Base-by-base conservation (phyloP, 257 asterid genomes). In the Leptodermis oblonga region DNA sequence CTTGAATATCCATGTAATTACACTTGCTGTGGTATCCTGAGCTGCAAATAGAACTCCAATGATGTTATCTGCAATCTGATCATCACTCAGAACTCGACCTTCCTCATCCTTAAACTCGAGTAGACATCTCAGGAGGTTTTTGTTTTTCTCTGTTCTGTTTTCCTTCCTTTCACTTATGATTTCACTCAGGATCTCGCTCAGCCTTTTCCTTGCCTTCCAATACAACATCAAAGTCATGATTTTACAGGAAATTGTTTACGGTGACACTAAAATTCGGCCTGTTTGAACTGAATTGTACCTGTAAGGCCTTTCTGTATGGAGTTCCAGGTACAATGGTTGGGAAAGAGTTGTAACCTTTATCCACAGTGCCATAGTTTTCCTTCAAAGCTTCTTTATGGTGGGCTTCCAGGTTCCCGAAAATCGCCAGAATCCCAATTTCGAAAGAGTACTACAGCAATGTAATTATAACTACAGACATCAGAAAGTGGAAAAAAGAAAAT, bases 31-130 rank as follows among this genome's bases (percentile, higher is more conserved):
- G 0, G 98, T 92, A 62, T 92, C 96, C 68, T 89, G 94, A 1
- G 98, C 98, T 0, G 98, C 98, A 37, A 92, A 92, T 20, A 92
- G 85, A 14, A 86, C 92, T 64, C 98, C 98, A 18, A 89, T 92
- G 34, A 92, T 82, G 77, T 92, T 92, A 60, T 92, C 98, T 3
- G 88, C 88, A 23, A 90, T 86, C 64, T 88, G 90, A 37, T 87
- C 93, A 18, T 85, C 92, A 12, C 76, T 81, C 34, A 92, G 82
- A 30, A 42, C 46, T 70, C 59, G 72, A 8, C 85, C 86, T 0
- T 80, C 81, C 0, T 81, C 88, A 68, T 82, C 85, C 69, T 75
- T 83, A 5, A 71, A 82, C 36, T 78, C 82, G 69, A 88, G 52
- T 56, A 90, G 48, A 77, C 86, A 77, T 69, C 87, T 84, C 79